Conservation (phyloP, 1,284 basidiomycete genomes). For the Sanguinoderma infundibulare region DNA sequence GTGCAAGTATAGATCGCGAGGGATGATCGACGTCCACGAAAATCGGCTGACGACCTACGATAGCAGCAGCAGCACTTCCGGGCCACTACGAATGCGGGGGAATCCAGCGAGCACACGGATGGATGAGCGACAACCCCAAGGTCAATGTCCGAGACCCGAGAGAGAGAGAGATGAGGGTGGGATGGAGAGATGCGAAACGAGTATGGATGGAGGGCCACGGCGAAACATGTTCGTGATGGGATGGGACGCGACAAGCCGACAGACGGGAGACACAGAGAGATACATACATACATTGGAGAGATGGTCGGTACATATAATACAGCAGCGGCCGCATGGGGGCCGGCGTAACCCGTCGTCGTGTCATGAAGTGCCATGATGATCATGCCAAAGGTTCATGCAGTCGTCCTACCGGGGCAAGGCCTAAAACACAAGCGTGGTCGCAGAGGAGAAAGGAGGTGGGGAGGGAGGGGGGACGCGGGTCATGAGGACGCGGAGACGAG, state of each 20-base stretch:
- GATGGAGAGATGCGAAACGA: background rate
- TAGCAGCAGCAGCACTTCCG: too few species aligned
- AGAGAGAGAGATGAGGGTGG: background rate
- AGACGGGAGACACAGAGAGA: background rate
- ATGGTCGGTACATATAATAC: slow-evolving; percentile 5
- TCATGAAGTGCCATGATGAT: background rate
- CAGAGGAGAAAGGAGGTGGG: background rate
- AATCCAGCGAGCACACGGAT: background rate
- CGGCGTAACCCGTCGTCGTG: background rate
- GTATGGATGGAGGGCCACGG: background rate
- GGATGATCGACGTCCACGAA: too few species aligned
- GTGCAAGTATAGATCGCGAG: too few species aligned
- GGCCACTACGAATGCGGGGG: too few species aligned
- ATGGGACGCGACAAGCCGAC: background rate
- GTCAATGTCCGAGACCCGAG: background rate
- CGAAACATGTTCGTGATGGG: background rate
- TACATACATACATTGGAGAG: slow-evolving; percentile 3
- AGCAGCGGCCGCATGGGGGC: background rate
- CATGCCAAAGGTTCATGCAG: background rate
- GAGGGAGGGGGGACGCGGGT: background rate
- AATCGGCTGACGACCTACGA: too few species aligned
- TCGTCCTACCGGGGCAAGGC: too few species aligned
- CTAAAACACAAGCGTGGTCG: too few species aligned
- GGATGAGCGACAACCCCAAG: background rate
- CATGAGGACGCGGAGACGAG: slow-evolving; percentile 23